Evolutionary conservation across 2,329 filamentous ascomycete species (phyloP).

Genomic region (Fusarium beomiforme): DNA sequence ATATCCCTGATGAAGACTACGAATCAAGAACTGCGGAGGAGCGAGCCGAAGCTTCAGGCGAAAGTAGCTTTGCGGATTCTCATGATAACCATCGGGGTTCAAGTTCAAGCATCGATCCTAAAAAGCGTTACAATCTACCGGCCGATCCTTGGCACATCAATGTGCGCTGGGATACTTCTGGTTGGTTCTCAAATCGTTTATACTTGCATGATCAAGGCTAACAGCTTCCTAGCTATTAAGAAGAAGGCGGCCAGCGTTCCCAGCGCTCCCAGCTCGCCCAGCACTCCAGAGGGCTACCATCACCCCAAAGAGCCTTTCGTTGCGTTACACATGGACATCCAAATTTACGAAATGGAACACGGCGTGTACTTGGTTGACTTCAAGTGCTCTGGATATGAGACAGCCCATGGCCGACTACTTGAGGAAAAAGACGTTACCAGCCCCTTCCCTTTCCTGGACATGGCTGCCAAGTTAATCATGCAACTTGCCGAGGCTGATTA

Average conservation of each 20-base stretch:
- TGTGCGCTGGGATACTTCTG: slow-evolving; percentile 86
- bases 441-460: slow-evolving; percentile 94
- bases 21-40: slow-evolving; percentile 58
- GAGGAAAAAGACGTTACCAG: slow-evolving; percentile 96
- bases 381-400: slow-evolving; percentile 97
- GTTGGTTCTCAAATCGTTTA: slow-evolving; percentile 61
- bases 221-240: slow-evolving; percentile 43
- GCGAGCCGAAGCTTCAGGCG: slow-evolving; percentile 47
- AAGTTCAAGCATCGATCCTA: slow-evolving; percentile 59
- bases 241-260: slow-evolving; percentile 40
- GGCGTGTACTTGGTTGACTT: slow-evolving; percentile 97
- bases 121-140: slow-evolving; percentile 80
- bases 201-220: slow-evolving; percentile 1
- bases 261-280: slow-evolving; percentile 20
- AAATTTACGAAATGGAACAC: slow-evolving; percentile 92
- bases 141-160: slow-evolving; percentile 96
- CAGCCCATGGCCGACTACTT: slow-evolving; percentile 73
- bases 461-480: slow-evolving; percentile 91
- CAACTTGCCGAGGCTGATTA: slow-evolving; percentile 86
- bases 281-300: slow-evolving; percentile 51
- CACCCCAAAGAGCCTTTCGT: slow-evolving; percentile 71
- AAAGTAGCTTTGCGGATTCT: slow-evolving; percentile 55
- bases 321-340: slow-evolving; percentile 95
- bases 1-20: slow-evolving; percentile 75
- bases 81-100: slow-evolving; percentile 51